These are phyloP conservation scores for Pittosporum tobira DNA, from an alignment of 129 eudicot species.

Conservation along the genomic window DNA sequence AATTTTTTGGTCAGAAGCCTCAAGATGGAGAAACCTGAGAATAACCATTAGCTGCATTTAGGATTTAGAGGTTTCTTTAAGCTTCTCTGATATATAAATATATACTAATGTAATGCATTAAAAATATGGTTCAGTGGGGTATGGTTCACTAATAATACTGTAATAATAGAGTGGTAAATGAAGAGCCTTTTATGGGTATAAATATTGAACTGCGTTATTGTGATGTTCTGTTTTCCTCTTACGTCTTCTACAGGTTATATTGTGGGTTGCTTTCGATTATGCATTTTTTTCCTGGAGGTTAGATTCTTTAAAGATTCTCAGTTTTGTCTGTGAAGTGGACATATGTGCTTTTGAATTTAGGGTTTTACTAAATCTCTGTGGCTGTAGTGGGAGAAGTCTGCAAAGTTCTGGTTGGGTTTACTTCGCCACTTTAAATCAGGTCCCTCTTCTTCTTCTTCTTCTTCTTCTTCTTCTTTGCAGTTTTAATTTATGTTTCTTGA, in stretches of 20 bases:
- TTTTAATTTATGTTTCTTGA: not conserved
- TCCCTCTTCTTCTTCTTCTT: not conserved
- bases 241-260: too few relatives aligned
- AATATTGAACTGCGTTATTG: too few relatives aligned
- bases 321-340: constrained; percentile 4
- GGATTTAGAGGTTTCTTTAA: not conserved
- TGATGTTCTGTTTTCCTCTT: not conserved
- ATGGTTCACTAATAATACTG: too few relatives aligned
- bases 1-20: too few relatives aligned
- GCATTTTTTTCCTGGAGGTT: too few relatives aligned
- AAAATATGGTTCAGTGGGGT: not conserved
- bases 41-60: not conserved
- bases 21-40: too few relatives aligned
- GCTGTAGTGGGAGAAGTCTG: constrained; percentile 3
- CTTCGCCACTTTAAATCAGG: constrained; percentile 3
- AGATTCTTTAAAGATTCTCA: constrained; percentile 3
- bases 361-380: constrained; percentile 2
- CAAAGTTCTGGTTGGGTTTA: not conserved
- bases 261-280: not conserved
- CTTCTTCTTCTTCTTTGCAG: not conserved
- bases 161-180: too few relatives aligned
- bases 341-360: constrained; percentile 11
- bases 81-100: not conserved
- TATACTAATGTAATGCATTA: not conserved
- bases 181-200: not conserved